Evolutionary conservation across 257 asterid species (phyloP).

Genomic region (Cinchona pubescens): DNA sequence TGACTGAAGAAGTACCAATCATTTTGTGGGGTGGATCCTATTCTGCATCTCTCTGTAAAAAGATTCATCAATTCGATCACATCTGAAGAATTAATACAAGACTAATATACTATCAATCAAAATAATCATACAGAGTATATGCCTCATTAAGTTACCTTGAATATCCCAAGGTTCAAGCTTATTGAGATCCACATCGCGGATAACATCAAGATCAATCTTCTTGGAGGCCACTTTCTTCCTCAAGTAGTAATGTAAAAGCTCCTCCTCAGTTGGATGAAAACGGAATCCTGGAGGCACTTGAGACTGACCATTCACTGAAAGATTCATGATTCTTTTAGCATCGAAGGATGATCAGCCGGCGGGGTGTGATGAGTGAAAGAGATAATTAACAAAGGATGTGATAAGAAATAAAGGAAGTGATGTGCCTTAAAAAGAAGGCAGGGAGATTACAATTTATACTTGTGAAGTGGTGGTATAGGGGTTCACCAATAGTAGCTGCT

Average conservation of each 20-base stretch:
- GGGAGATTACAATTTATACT: constrained; percentile 52
- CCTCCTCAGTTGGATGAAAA: constrained; percentile 92
- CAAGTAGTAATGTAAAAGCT: constrained; percentile 81
- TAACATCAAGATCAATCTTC: constrained; percentile 81
- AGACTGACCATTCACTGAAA: constrained; percentile 77
- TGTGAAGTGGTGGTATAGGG: constrained; percentile 28
- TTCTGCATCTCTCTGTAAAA: constrained; percentile 64
- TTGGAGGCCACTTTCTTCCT: constrained; percentile 66
- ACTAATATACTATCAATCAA: too few relatives aligned
- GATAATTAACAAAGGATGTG: constrained; percentile 7
- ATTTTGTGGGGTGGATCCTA: constrained; percentile 82
- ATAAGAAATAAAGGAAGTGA: constrained; percentile 6
- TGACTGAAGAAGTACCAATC: constrained; percentile 96
- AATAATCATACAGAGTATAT: too few relatives aligned
- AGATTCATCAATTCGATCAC: not conserved
- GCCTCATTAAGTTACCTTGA: constrained; percentile 75
- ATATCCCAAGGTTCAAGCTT: constrained; percentile 97
- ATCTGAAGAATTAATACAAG: too few relatives aligned
- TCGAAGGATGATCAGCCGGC: not conserved
- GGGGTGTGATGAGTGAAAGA: constrained; percentile 1
- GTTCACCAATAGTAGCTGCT: too few relatives aligned
- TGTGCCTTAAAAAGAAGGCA: constrained; percentile 23
- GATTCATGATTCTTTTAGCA: constrained; percentile 59
- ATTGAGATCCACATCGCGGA: constrained; percentile 86
- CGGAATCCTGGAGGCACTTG: constrained; percentile 92